Conservation (phyloP, 192 early-diverging fungal species). For the Diversispora eburnea region DNA sequence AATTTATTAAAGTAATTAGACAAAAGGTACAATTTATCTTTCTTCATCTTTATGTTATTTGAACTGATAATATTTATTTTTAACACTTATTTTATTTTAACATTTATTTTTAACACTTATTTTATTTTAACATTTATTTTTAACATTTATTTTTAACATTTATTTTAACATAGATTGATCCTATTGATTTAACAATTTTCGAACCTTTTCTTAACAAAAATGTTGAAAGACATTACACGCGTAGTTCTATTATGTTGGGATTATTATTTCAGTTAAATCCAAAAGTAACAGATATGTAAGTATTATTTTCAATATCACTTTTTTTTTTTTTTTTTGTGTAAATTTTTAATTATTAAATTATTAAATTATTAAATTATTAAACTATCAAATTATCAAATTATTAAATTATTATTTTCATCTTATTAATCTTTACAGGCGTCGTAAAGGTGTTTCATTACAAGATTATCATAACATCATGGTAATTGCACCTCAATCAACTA, state of each 20-base stretch:
- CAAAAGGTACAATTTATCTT: constrained; percentile 31
- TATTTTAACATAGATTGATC: constrained; percentile 56
- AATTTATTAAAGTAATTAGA: constrained; percentile 31
- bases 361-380: no score
- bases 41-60: neutral
- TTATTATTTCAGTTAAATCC: constrained; percentile 47
- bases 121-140: neutral
- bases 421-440: constrained; percentile 33
- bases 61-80: neutral
- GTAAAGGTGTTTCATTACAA: constrained; percentile 38
- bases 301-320: constrained; percentile 21
- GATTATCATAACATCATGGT: constrained; percentile 56
- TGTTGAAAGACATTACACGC: constrained; percentile 57
- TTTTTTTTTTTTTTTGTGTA: neutral
- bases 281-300: constrained; percentile 44
- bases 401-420: neutral
- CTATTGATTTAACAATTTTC: constrained; percentile 58
- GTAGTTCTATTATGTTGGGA: constrained; percentile 53
- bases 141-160: constrained; percentile 8
- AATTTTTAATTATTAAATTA: neutral
- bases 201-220: constrained; percentile 46
- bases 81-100: neutral
- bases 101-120: neutral
- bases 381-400: no score
- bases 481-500: constrained; percentile 46